Conservation (phyloP, 352 stramenopile species). For the Blastocystis sp. region DNA sequence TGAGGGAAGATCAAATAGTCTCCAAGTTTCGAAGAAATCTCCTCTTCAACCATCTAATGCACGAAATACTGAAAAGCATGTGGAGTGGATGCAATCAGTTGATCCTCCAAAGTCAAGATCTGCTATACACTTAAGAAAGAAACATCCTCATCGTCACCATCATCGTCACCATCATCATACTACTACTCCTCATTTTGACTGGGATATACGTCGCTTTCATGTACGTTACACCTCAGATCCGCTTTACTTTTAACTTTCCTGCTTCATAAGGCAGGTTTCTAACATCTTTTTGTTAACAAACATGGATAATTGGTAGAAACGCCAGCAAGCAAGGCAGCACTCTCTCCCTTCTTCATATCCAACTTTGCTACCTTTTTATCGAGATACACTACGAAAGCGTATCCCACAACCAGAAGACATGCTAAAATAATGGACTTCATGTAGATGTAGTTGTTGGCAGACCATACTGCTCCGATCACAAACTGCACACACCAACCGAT, state of each 20-base stretch:
- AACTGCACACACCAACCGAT: conserved; percentile 60
- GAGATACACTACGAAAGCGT: conserved; percentile 27
- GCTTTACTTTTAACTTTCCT: neutral
- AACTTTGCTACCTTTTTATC: conserved; percentile 18
- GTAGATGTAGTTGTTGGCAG: neutral
- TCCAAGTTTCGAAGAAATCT: no score
- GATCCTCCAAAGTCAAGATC: neutral
- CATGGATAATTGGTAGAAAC: neutral
- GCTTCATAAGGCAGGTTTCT: neutral
- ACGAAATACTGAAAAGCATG: no score
- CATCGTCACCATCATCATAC: neutral
- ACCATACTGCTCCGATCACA: conserved; percentile 38
- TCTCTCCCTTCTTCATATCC: conserved; percentile 60
- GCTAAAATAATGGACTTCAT: conserved; percentile 52
- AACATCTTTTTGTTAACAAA: neutral
- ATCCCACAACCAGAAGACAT: conserved; percentile 32
- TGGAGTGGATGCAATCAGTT: no score
- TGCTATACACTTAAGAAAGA: neutral
- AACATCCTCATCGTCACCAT: neutral
- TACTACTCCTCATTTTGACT: neutral
- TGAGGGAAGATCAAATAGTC: no score
- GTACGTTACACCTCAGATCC: neutral
- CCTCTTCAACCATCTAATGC: no score
- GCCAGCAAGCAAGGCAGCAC: neutral
- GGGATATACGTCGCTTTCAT: neutral